Evolutionary conservation across 345 rosid genomes (phyloP).

Genomic region (Eutrema heterophyllum): DNA sequence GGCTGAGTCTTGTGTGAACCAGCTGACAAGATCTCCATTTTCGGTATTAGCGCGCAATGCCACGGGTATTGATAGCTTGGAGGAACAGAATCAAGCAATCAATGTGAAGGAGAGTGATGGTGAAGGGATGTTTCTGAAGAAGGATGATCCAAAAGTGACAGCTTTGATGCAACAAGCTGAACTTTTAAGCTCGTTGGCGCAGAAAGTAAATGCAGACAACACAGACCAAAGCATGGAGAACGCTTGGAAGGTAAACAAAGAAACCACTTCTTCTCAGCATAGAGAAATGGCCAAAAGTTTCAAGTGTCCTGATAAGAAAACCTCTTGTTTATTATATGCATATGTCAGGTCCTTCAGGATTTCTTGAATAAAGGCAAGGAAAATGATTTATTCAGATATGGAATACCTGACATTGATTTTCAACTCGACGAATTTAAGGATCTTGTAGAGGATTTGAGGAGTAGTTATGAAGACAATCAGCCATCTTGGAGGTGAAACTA

Average conservation of each 20-base stretch:
- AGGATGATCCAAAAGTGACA: conserved; percentile 78
- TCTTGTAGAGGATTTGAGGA: conserved; percentile 64
- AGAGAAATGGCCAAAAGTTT: background rate
- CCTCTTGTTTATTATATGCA: conserved; percentile 2
- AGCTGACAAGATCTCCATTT: conserved; percentile 61
- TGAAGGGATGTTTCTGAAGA: conserved; percentile 63
- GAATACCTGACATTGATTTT: conserved; percentile 54
- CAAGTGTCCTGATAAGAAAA: background rate
- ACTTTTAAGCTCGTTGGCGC: conserved; percentile 72
- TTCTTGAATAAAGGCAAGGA: conserved; percentile 50
- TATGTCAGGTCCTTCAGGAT: conserved; percentile 75
- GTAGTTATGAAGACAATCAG: conserved; percentile 54
- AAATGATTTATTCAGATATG: conserved; percentile 44
- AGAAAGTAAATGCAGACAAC: conserved; percentile 66
- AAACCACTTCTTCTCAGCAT: background rate
- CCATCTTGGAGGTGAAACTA: conserved; percentile 63
- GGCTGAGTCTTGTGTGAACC: conserved; percentile 15
- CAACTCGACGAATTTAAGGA: conserved; percentile 74
- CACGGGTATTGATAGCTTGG: conserved; percentile 30
- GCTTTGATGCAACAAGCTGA: conserved; percentile 96
- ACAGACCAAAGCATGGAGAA: conserved; percentile 85
- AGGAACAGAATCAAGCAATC: conserved; percentile 31
- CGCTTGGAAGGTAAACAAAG: conserved; percentile 85
- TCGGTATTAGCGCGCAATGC: conserved; percentile 55
- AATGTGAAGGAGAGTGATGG: conserved; percentile 50